phyloP scores from a whole-genome alignment of 192 early-diverging fungal genomes.

The Backusella macrospora region DNA sequence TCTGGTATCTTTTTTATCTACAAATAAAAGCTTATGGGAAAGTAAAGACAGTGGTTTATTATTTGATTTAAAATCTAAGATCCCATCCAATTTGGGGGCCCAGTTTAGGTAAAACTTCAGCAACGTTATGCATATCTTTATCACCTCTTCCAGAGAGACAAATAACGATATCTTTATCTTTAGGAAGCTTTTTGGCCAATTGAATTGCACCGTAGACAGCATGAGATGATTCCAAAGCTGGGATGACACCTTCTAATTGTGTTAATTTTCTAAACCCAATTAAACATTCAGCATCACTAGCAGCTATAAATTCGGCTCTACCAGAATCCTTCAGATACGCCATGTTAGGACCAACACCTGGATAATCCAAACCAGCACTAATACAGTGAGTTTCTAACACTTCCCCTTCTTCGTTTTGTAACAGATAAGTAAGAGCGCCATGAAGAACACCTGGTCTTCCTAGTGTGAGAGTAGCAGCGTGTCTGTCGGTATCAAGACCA shows the following conservation, averaged over 20 bases:
- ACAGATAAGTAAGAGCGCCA: conserved; percentile 89
- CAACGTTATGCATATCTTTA: conserved; percentile 95
- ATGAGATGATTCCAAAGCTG: conserved; percentile 94
- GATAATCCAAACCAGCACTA: conserved; percentile 95
- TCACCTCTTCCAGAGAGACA: conserved; percentile 94
- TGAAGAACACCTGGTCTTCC: conserved; percentile 94
- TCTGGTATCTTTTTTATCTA: too few species aligned
- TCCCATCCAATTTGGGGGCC: conserved; percentile 96
- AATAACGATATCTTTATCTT: conserved; percentile 85
- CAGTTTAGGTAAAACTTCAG: conserved; percentile 85
- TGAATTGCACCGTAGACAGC: conserved; percentile 84
- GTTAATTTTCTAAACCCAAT: conserved; percentile 78
- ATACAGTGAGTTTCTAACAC: conserved; percentile 95
- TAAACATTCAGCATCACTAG: conserved; percentile 76
- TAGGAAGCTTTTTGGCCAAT: conserved; percentile 72
- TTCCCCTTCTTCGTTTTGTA: conserved; percentile 94
- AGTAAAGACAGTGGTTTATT: neutral
- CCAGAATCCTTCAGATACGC: conserved; percentile 86
- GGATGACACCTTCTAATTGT: conserved; percentile 88
- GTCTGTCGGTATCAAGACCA: conserved; percentile 82
- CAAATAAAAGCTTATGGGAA: neutral
- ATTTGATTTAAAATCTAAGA: conserved; percentile 52
- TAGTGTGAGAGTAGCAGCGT: conserved; percentile 86
- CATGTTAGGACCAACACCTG: conserved; percentile 97
- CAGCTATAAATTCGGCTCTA: conserved; percentile 76